A percentile compares a stretch with the other conserved stretches of the same genome.
Evolutionary conservation across 164 flowering plant genomes (phyloP).

Genomic region (Annona squamosa): DNA sequence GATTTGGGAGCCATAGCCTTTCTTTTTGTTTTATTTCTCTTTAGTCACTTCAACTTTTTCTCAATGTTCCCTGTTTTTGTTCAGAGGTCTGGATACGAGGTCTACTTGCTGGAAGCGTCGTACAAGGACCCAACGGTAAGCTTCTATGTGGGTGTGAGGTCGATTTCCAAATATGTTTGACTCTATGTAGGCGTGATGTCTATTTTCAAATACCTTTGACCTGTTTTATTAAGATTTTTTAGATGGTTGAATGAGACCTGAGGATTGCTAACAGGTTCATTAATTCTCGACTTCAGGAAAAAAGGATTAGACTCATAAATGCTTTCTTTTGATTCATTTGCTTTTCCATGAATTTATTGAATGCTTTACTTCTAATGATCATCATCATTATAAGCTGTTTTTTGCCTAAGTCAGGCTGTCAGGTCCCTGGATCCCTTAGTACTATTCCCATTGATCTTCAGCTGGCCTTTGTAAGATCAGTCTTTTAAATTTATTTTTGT

Average conservation of each 20-base stretch:
- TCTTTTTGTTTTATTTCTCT: background rate
- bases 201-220: too few relatives aligned
- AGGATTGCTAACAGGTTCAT: background rate
- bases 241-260: background rate
- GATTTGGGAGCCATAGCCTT: background rate
- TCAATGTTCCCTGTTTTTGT: background rate
- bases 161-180: too few relatives aligned
- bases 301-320: background rate
- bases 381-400: too few relatives aligned
- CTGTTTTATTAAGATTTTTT: too few relatives aligned
- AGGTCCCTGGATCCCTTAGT: too few relatives aligned
- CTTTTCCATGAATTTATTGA: background rate
- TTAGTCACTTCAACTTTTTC: background rate
- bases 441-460: too few relatives aligned
- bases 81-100: conserved; percentile 86
- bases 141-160: too few relatives aligned
- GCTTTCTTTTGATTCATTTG: background rate
- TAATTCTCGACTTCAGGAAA: background rate
- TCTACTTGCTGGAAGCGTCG: conserved; percentile 77
- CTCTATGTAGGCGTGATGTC: too few relatives aligned
- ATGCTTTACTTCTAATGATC: too few relatives aligned
- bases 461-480: too few relatives aligned
- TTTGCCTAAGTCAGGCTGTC: too few relatives aligned
- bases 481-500: too few relatives aligned
- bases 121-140: conserved; percentile 65